Percentiles rank a stretch among this genome's conserved stretches.
Conservation (phyloP, 805 yeast genomes). For the Yamadazyma philogaea region DNA sequence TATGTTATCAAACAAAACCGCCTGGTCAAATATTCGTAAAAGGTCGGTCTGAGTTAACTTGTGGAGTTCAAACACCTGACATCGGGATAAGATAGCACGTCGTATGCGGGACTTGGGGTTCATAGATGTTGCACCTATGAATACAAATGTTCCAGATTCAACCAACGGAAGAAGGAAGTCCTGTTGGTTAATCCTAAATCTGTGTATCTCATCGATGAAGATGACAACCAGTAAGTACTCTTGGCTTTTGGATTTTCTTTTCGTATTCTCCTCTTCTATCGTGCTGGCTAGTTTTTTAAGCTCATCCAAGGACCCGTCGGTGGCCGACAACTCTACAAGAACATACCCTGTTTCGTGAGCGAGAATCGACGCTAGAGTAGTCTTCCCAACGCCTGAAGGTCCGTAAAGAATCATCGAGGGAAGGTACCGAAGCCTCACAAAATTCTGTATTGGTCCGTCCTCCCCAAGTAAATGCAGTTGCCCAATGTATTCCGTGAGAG, state of each 20-base stretch:
- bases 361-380: slow-evolving; percentile 72
- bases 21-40: slow-evolving; percentile 51
- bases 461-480: slow-evolving; percentile 73
- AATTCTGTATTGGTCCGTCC: slow-evolving; percentile 63
- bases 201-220: slow-evolving; percentile 90
- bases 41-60: slow-evolving; percentile 52
- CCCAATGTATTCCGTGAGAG: slow-evolving; percentile 72
- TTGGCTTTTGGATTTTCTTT: slow-evolving; percentile 42
- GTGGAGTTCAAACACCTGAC: slow-evolving; percentile 71
- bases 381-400: slow-evolving; percentile 94
- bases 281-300: slow-evolving; percentile 56
- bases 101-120: slow-evolving; percentile 82
- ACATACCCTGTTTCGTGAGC: slow-evolving; percentile 52
- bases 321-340: slow-evolving; percentile 82
- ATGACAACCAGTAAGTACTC: slow-evolving; percentile 40
- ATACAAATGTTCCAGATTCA: slow-evolving; percentile 75
- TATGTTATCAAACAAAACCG: slow-evolving; percentile 42
- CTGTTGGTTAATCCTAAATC: slow-evolving; percentile 84
- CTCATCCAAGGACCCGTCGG: slow-evolving; percentile 65
- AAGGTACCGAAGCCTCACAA: slow-evolving; percentile 57
- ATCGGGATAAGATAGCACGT: slow-evolving; percentile 78
- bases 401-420: slow-evolving; percentile 94
- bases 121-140: slow-evolving; percentile 96
- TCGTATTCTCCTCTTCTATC: slow-evolving; percentile 43
- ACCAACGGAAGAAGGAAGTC: slow-evolving; percentile 81